These are phyloP conservation scores for Ascochyta lentis DNA, from an alignment of 2,329 filamentous ascomycete genomes.

Conservation along the genomic window DNA sequence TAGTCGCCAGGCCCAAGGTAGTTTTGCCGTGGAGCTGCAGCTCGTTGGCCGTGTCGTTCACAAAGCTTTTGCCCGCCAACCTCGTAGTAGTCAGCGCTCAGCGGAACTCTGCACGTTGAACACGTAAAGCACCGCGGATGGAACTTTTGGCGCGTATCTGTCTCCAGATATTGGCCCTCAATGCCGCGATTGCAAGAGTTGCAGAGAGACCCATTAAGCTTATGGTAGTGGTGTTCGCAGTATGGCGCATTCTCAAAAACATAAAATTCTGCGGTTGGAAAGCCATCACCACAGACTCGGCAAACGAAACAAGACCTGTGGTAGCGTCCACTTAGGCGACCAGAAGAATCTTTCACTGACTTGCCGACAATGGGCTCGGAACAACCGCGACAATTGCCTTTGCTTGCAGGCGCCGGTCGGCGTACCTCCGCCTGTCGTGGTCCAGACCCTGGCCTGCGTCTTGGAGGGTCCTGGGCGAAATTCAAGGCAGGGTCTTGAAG, in stretches of 20 bases:
- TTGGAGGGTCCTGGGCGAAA: slow-evolving; percentile 22
- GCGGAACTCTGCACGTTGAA: slow-evolving; percentile 73
- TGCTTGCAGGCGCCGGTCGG: slow-evolving; percentile 54
- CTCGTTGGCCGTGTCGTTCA: slow-evolving; percentile 79
- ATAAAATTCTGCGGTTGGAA: slow-evolving; percentile 89
- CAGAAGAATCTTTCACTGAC: slow-evolving; percentile 91
- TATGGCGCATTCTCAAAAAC: slow-evolving; percentile 87
- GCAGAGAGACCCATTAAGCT: slow-evolving; percentile 87
- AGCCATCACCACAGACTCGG: slow-evolving; percentile 79
- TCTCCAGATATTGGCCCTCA: slow-evolving; percentile 92
- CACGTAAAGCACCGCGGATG: slow-evolving; percentile 89
- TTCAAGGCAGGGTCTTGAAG: slow-evolving; percentile 25
- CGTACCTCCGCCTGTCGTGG: slow-evolving; percentile 27
- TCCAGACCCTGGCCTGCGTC: slow-evolving; percentile 20
- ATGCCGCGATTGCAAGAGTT: slow-evolving; percentile 81
- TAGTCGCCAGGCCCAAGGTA: slow-evolving; percentile 48
- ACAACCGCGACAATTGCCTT: slow-evolving; percentile 86
- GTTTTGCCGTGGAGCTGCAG: slow-evolving; percentile 50
- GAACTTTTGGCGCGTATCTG: slow-evolving; percentile 77
- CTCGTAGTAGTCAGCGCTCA: slow-evolving; percentile 90
- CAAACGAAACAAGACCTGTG: slow-evolving; percentile 96
- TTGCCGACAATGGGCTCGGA: slow-evolving; percentile 81
- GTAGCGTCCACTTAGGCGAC: slow-evolving; percentile 88
- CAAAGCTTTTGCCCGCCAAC: slow-evolving; percentile 81
- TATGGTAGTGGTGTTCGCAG: slow-evolving; percentile 91